These are phyloP conservation scores for Annulohypoxylon stygium DNA, from an alignment of 495 filamentous ascomycete genomes.

Conservation along the genomic window DNA sequence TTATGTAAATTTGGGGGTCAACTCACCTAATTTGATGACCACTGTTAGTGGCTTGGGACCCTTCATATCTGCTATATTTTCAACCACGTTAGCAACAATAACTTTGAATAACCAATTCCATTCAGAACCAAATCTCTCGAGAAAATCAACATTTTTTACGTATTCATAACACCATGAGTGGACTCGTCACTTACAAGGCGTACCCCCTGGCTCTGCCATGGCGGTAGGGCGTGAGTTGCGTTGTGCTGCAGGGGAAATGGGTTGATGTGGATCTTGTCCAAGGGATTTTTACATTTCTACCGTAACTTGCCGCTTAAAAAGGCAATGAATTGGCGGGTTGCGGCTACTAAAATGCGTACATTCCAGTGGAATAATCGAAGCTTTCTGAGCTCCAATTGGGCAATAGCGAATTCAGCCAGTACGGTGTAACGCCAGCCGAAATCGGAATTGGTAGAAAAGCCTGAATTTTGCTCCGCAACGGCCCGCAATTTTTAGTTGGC, in stretches of 20 bases:
- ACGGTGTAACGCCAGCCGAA: conserved; percentile 30
- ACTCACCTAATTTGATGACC: conserved; percentile 94
- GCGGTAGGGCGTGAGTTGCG: conserved; percentile 33
- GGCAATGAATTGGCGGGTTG: background rate
- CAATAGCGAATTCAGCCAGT: background rate
- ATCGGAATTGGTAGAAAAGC: conserved; percentile 32
- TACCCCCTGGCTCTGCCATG: conserved; percentile 45
- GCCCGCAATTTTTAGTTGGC: conserved; percentile 16
- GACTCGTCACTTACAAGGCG: conserved; percentile 47
- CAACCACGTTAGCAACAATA: conserved; percentile 31
- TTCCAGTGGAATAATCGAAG: conserved; percentile 3
- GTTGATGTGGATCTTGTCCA: conserved; percentile 5
- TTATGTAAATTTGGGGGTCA: conserved; percentile 11
- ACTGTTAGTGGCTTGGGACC: conserved; percentile 73
- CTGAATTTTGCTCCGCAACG: conserved; percentile 27
- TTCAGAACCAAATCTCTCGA: background rate
- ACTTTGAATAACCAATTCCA: conserved; percentile 1
- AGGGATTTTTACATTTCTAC: background rate
- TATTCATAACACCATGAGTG: conserved; percentile 7
- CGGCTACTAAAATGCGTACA: background rate
- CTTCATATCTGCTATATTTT: conserved; percentile 60
- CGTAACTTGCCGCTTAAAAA: background rate
- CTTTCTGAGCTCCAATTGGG: conserved; percentile 33
- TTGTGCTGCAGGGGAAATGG: background rate
- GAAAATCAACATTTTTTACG: conserved; percentile 19